Percentiles rank a stretch among this genome's conserved stretches.
These are phyloP conservation scores for Phytophthora nicotianae DNA, from an alignment of 352 stramenopile genomes.

Conservation along the genomic window DNA sequence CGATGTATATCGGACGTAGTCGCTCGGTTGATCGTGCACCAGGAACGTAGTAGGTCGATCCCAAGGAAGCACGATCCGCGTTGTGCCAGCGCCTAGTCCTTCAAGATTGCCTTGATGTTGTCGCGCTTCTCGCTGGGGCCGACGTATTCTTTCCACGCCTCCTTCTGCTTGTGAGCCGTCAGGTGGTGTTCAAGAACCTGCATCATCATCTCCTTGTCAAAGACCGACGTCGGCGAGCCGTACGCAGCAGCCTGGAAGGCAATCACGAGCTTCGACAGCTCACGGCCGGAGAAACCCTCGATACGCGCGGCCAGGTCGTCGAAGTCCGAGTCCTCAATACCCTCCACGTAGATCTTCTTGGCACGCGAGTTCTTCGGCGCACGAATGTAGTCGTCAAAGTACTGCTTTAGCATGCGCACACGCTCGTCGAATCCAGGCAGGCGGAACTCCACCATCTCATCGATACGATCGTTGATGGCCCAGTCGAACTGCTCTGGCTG, in stretches of 20 bases:
- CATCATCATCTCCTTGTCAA: constrained; percentile 94
- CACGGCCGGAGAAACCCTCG: constrained; percentile 98
- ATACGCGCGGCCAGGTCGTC: constrained; percentile 92
- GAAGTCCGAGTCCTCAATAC: constrained; percentile 93
- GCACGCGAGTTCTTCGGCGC: constrained; percentile 86
- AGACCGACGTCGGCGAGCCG: constrained; percentile 92
- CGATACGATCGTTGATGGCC: constrained; percentile 99
- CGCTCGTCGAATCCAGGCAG: constrained; percentile 95
- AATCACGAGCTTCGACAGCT: constrained; percentile 99
- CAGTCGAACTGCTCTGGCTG: constrained; percentile 99
- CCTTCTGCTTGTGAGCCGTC: constrained; percentile 93
- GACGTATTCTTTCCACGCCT: constrained; percentile 92
- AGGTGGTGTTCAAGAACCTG: constrained; percentile 95
- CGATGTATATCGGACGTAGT: constrained; percentile 27
- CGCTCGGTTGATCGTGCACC: constrained; percentile 14
- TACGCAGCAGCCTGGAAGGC: constrained; percentile 98
- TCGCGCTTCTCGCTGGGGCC: constrained; percentile 56
- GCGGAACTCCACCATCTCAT: constrained; percentile 98
- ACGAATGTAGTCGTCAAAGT: constrained; percentile 98
- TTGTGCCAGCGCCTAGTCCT: constrained; percentile 44
- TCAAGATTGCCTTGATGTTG: constrained; percentile 54
- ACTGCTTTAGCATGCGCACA: constrained; percentile 97
- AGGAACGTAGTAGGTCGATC: no score
- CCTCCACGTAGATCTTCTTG: constrained; percentile 92
- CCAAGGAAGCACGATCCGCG: constrained; percentile 9